Conservation (phyloP, 2,329 filamentous ascomycete species). For the Trichophaea hybrida region DNA sequence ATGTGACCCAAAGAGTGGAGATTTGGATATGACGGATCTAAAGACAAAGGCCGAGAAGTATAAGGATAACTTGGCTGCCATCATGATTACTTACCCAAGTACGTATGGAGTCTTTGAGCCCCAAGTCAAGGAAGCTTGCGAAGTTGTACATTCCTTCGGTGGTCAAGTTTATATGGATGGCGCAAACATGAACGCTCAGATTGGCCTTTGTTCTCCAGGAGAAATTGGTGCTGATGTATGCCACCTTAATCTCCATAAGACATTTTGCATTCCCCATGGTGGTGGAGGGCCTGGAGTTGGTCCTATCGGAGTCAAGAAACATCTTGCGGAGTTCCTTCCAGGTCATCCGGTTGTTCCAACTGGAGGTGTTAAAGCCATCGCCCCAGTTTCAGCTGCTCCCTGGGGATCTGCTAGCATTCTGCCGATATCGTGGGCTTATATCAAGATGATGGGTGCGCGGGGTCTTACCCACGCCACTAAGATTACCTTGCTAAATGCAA, state of each 20-base stretch:
- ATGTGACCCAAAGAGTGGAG: conserved; percentile 73
- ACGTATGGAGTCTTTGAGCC: conserved; percentile 94
- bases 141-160: conserved; percentile 72
- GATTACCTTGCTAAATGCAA: conserved; percentile 86
- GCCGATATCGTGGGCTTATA: conserved; percentile 89
- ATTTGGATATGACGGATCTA: conserved; percentile 75
- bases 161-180: conserved; percentile 98
- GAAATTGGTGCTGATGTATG: conserved; percentile 94
- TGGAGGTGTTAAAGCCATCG: conserved; percentile 44
- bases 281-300: conserved; percentile 88
- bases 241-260: conserved; percentile 96
- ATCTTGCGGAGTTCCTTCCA: conserved; percentile 64
- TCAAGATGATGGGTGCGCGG: conserved; percentile 76
- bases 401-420: conserved; percentile 85
- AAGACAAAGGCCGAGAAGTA: conserved; percentile 81
- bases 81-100: conserved; percentile 95
- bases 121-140: conserved; percentile 67
- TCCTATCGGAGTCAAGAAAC: conserved; percentile 77
- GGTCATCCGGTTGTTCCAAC: conserved; percentile 49
- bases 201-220: conserved; percentile 83
- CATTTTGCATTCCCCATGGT: conserved; percentile 94
- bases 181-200: conserved; percentile 97
- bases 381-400: conserved; percentile 64
- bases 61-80: conserved; percentile 68
- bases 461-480: conserved; percentile 82